Conservation (phyloP, 129 eudicot genomes). For the Artemisia tridentata region DNA sequence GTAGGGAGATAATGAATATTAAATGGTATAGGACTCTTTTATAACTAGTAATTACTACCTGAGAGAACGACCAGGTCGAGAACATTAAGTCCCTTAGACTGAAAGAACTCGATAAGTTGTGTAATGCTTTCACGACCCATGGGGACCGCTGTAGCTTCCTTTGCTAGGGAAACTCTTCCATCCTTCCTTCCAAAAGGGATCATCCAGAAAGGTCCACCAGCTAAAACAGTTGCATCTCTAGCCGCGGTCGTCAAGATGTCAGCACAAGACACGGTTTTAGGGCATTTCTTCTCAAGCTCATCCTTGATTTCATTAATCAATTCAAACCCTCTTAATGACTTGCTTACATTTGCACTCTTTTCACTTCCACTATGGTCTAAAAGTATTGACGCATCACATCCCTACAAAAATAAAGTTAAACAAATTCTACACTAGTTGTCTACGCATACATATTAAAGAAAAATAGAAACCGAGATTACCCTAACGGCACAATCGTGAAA, state of each 20-base stretch:
- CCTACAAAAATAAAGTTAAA: constrained; percentile 33
- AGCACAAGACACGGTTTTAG: constrained; percentile 75
- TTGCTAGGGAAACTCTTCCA: constrained; percentile 61
- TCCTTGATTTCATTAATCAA: constrained; percentile 65
- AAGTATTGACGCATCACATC: constrained; percentile 80
- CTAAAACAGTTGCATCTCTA: constrained; percentile 67
- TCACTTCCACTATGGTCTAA: constrained; percentile 69
- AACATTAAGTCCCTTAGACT: constrained; percentile 70
- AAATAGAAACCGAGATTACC: constrained; percentile 31
- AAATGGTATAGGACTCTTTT: too few relatives aligned
- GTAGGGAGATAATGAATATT: too few relatives aligned
- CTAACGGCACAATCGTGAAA: constrained; percentile 80
- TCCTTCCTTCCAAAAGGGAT: constrained; percentile 80
- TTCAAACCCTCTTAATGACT: constrained; percentile 69
- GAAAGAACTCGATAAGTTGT: constrained; percentile 62
- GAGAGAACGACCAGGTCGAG: constrained; percentile 86
- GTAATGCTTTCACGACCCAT: constrained; percentile 69
- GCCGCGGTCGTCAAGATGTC: constrained; percentile 69
- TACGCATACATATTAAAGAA: too few relatives aligned
- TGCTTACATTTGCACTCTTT: constrained; percentile 57
- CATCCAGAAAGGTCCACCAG: constrained; percentile 74
- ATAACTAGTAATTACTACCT: constrained; percentile 30
- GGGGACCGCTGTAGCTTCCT: constrained; percentile 58
- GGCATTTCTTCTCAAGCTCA: constrained; percentile 68
- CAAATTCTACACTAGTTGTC: background rate